Evolutionary conservation across 2,329 filamentous ascomycete genomes (phyloP).

Genomic region (Coniochaeta sp.): DNA sequence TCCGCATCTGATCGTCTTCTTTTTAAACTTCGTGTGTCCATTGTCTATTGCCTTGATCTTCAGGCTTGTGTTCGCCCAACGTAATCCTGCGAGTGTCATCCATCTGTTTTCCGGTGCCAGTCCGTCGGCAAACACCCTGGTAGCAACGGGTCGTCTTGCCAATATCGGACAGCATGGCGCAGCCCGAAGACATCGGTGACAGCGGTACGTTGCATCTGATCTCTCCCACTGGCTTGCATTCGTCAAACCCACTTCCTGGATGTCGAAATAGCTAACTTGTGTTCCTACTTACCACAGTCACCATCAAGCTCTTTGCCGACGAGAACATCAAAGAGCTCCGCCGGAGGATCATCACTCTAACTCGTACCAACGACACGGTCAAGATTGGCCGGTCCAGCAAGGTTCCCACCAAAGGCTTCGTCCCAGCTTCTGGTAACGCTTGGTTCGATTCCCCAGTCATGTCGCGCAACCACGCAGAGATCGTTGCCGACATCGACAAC

Average conservation of each 20-base stretch:
- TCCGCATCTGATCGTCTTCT: too few species aligned
- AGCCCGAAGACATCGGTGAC: neutral
- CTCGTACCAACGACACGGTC: constrained; percentile 14
- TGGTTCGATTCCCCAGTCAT: constrained; percentile 68
- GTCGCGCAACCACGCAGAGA: constrained; percentile 59
- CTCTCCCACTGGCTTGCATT: neutral
- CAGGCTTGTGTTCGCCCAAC: too few species aligned
- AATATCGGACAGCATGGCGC: neutral
- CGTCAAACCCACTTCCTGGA: neutral
- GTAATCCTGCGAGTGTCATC: too few species aligned
- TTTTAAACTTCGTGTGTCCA: too few species aligned
- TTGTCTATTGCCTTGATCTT: too few species aligned
- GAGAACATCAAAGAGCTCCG: constrained; percentile 6
- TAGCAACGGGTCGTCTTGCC: too few species aligned
- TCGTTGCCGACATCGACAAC: constrained; percentile 34
- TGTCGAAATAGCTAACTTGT: neutral
- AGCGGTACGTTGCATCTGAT: neutral
- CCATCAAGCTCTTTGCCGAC: neutral
- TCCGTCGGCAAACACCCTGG: too few species aligned
- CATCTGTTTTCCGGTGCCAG: too few species aligned
- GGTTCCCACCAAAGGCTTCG: constrained; percentile 32
- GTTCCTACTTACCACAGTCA: too few species aligned
- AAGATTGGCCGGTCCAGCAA: constrained; percentile 39
- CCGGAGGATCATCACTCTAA: constrained; percentile 23
- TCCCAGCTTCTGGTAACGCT: constrained; percentile 40